These are phyloP conservation scores for Mycocentrospora acerina DNA, from an alignment of 2,329 filamentous ascomycete species.

Conservation along the genomic window DNA sequence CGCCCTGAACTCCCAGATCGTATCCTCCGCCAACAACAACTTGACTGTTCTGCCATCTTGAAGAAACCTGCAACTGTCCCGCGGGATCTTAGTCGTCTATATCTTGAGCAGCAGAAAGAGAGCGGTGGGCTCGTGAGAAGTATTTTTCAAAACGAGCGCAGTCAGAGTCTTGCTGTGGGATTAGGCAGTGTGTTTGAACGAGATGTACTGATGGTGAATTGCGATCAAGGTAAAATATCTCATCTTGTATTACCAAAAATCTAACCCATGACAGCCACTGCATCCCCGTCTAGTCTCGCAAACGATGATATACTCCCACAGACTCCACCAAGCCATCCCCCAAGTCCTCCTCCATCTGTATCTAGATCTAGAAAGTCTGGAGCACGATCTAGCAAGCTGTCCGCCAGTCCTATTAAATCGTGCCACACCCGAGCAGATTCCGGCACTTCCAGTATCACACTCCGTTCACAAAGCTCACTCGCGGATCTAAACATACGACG, in stretches of 20 bases:
- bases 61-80: background rate
- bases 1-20: background rate
- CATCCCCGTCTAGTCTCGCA: no score
- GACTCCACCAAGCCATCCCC: background rate
- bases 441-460: slow-evolving; percentile 3
- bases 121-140: background rate
- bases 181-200: background rate
- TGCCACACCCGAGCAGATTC: slow-evolving; percentile 5
- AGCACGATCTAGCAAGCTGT: slow-evolving; percentile 2
- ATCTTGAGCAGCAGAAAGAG: slow-evolving; percentile 4
- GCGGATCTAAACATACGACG: background rate
- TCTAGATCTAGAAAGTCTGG: background rate
- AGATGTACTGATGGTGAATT: background rate
- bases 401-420: slow-evolving; percentile 3
- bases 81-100: background rate
- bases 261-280: no score
- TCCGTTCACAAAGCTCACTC: background rate
- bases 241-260: background rate
- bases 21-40: slow-evolving; percentile 1
- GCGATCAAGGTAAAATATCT: background rate
- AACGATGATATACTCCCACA: background rate
- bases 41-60: slow-evolving; percentile 1
- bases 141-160: slow-evolving; percentile 1
- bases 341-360: slow-evolving; percentile 3
- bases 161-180: background rate